Evolutionary conservation across 1,139 yeast genomes (phyloP).

Genomic region (Pichia sp.): DNA sequence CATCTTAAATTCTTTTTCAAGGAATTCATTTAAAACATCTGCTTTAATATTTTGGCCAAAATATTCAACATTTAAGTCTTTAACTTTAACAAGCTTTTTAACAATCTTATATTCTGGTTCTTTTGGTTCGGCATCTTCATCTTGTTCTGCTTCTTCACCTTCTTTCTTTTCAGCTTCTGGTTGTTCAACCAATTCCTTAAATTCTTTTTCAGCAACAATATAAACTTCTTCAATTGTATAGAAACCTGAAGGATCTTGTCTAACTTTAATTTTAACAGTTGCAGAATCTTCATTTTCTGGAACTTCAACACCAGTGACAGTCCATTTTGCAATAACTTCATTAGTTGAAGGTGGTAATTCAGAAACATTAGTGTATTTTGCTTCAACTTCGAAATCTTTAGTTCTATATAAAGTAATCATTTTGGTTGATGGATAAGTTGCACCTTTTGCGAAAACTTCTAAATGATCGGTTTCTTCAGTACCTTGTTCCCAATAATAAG

Average conservation of each 20-base stretch:
- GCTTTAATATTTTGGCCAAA: constrained; percentile 64
- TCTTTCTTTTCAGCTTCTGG: constrained; percentile 44
- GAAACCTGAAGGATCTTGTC: constrained; percentile 96
- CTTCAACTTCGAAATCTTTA: constrained; percentile 81
- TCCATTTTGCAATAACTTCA: constrained; percentile 74
- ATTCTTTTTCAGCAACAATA: constrained; percentile 87
- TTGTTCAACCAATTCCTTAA: constrained; percentile 74
- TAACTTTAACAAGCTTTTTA: constrained; percentile 91
- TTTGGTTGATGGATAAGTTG: constrained; percentile 91
- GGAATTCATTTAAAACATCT: constrained; percentile 47
- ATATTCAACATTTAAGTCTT: constrained; percentile 57
- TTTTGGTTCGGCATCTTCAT: constrained; percentile 23
- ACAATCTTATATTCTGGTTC: constrained; percentile 89
- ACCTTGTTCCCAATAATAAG: constrained; percentile 93
- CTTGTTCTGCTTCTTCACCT: constrained; percentile 36
- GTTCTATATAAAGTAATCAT: constrained; percentile 90
- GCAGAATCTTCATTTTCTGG: constrained; percentile 70
- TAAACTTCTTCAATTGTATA: constrained; percentile 91
- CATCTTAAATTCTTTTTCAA: constrained; percentile 82
- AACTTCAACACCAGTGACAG: constrained; percentile 77
- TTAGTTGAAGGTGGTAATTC: constrained; percentile 70
- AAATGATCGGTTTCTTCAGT: constrained; percentile 87
- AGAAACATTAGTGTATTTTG: constrained; percentile 72
- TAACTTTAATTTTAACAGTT: constrained; percentile 86
- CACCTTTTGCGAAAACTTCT: constrained; percentile 96